Base-by-base conservation (phyloP, 805 yeast species). In the Kregervanrija pseudodelftensis region DNA sequence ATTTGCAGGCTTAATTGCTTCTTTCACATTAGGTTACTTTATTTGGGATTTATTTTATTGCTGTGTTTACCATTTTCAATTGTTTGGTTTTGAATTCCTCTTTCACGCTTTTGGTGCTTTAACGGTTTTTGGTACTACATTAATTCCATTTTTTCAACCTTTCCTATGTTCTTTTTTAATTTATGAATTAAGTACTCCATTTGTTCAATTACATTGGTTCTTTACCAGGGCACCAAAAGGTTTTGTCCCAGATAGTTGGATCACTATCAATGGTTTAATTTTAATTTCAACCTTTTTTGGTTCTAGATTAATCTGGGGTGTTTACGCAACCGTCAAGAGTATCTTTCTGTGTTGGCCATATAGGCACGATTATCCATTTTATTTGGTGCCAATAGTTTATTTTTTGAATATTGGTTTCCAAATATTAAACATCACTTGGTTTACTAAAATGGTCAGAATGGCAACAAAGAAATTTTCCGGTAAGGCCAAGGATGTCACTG, bases 201-300 rank as follows among this genome's bases (percentile, higher is more conserved):
- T 93, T 65, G 96, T 93, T 49, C 95, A 93, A 64, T 62, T 86
- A 59, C 87, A 93, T 63, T 93, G 97, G 96, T 90, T 83, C 63
- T 80, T 88, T 32, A 74, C 84, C 31, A 82, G 85, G 55, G 69
- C 89, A 13, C 93, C 95, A 1, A 72, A 72, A 1, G 85, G 84
- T 3, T 63, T 78, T 3, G 70, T 87, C 42, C 80, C 85, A 36
- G 70, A 69, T 17, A 69, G 58, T 50, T 44, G 77, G 10, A 75
- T 79, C 42, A 58, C 76, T 12, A 54, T 82, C 53, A 93, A 93
- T 61, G 98, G 98, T 0, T 42, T 88, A 8, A 51, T 76, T 17
- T 69, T 93, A 49, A 70, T 93, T 52, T 45, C 70, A 2, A 74
- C 82, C 0, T 93, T 93, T 63, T 89, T 91, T 69, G 40, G 66